Evolutionary conservation across 345 rosid species (phyloP).

Genomic region (Acer campestre): DNA sequence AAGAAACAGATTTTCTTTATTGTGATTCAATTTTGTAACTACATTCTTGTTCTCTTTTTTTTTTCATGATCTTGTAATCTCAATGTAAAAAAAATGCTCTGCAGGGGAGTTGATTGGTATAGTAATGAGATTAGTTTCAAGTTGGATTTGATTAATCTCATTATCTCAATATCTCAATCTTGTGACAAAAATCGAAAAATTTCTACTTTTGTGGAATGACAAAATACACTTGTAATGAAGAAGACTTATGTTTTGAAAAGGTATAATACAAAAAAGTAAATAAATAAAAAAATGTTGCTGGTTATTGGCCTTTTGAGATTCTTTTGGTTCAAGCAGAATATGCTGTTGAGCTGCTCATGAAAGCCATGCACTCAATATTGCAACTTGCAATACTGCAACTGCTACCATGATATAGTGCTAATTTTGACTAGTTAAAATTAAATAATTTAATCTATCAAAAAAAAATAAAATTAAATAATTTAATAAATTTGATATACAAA

Average conservation of each 20-base stretch:
- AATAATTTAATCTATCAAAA: no score
- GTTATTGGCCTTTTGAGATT: no score
- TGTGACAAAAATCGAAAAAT: not conserved
- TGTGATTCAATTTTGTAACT: not conserved
- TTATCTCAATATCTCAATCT: not conserved
- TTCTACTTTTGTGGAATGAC: not conserved
- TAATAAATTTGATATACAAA: no score
- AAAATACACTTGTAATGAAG: not conserved
- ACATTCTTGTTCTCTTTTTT: not conserved
- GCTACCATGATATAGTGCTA: not conserved
- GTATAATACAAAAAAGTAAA: no score
- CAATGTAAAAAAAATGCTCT: not conserved
- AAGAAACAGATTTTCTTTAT: not conserved
- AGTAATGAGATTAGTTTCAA: not conserved
- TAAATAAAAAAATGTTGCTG: no score
- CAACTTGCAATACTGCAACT: not conserved
- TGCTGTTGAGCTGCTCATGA: not conserved
- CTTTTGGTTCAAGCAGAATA: not conserved
- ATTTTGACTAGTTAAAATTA: no score
- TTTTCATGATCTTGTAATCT: not conserved
- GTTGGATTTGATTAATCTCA: not conserved
- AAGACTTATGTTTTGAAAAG: not conserved
- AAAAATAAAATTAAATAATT: no score
- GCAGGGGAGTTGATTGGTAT: not conserved
- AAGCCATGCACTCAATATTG: not conserved